These are phyloP conservation scores for Saccharomyces jurei DNA, from an alignment of 805 yeast species.

Conservation along the genomic window DNA sequence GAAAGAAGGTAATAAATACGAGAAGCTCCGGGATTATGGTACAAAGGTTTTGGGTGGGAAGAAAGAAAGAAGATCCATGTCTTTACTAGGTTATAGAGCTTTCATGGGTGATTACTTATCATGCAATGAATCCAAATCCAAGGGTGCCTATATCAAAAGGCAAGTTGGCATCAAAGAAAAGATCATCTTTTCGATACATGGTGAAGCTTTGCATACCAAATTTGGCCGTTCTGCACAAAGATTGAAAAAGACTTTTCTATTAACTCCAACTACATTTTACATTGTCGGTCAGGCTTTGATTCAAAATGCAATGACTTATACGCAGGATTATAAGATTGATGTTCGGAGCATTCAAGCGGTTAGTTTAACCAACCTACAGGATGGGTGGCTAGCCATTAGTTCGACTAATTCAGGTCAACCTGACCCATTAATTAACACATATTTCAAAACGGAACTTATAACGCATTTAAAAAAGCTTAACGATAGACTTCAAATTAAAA, in stretches of 20 bases:
- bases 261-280: slow-evolving; percentile 53
- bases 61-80: slow-evolving; percentile 81
- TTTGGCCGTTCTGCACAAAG: slow-evolving; percentile 85
- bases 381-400: slow-evolving; percentile 74
- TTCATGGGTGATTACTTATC: slow-evolving; percentile 86
- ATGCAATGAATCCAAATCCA: slow-evolving; percentile 65
- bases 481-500: slow-evolving; percentile 48
- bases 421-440: slow-evolving; percentile 68
- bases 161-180: slow-evolving; percentile 61
- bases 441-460: slow-evolving; percentile 79
- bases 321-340: slow-evolving; percentile 54
- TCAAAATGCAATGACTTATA: slow-evolving; percentile 50
- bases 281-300: slow-evolving; percentile 64
- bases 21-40: slow-evolving; percentile 77
- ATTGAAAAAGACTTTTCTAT: slow-evolving; percentile 57
- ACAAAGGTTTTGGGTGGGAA: slow-evolving; percentile 58
- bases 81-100: slow-evolving; percentile 75
- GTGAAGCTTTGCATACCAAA: slow-evolving; percentile 71
- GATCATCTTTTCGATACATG: slow-evolving; percentile 65
- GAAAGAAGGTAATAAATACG: slow-evolving; percentile 73
- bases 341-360: slow-evolving; percentile 50
- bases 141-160: slow-evolving; percentile 62
- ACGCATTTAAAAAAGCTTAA: slow-evolving; percentile 59
- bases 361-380: slow-evolving; percentile 65
- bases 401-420: slow-evolving; percentile 39